These are phyloP conservation scores for Backusella macrospora DNA, from an alignment of 192 early-diverging fungal genomes.

Conservation along the genomic window DNA sequence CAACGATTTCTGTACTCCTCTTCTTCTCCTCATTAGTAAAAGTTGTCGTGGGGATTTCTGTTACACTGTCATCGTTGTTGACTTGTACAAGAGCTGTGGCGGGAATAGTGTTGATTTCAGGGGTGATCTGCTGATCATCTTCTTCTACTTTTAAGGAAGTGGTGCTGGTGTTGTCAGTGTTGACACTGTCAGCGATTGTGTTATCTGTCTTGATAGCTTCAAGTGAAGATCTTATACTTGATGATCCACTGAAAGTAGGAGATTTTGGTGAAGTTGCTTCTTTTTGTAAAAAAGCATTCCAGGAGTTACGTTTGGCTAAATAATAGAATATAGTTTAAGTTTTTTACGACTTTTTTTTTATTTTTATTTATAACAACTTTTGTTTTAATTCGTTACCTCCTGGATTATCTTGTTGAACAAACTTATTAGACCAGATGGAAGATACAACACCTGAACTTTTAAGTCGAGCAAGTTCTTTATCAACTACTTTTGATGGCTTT, in stretches of 20 bases:
- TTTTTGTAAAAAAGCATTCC: not conserved
- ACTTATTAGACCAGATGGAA: slow-evolving; percentile 22
- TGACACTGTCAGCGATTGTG: not conserved
- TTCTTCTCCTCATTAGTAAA: not conserved
- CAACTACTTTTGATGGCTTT: slow-evolving; percentile 10
- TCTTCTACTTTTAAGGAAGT: not conserved
- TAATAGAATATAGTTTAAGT: not conserved
- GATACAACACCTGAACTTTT: slow-evolving; percentile 19
- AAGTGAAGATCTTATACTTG: not conserved
- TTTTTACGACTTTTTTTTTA: not conserved
- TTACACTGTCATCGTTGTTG: slow-evolving; percentile 2
- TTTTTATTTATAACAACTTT: not conserved
- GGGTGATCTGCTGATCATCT: not conserved
- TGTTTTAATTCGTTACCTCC: slow-evolving; percentile 10
- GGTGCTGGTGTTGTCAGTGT: no score
- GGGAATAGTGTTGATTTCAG: not conserved
- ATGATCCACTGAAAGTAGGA: not conserved
- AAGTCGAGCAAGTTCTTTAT: slow-evolving; percentile 19
- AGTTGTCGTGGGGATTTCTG: not conserved
- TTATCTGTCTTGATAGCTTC: not conserved
- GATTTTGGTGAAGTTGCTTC: slow-evolving; percentile 16
- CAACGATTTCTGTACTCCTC: not conserved
- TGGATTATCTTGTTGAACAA: slow-evolving; percentile 24
- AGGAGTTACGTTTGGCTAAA: not conserved
- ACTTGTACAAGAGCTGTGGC: not conserved